Base-by-base conservation (phyloP, 1,284 basidiomycete species). In the Ganoderma sinense region DNA sequence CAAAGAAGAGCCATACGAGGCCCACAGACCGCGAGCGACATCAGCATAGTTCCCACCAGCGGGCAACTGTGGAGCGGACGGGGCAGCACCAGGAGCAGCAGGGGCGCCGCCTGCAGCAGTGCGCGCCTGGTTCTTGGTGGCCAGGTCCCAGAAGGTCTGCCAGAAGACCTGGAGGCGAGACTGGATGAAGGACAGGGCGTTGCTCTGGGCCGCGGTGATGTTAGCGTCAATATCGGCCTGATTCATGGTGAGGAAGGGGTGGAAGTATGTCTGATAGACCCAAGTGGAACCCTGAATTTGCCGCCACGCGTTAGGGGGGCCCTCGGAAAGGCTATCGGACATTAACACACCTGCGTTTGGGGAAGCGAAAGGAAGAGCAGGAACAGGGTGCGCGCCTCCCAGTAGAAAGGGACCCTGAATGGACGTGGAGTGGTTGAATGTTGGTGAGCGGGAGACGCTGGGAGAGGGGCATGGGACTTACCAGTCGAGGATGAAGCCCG, bases 391-490 rank as follows among this genome's bases (percentile, higher is more conserved):
- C 94, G 92, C 73, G 88, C 69, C 75, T 94, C 88, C 84, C 89
- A 92, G 79, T 95, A 95, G 79, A 95, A 93, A 3, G 94, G 93
- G 60, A 95, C 79, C 92, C 94, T 94, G 71, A 45, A 66, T 64
- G 71, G 20, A 39, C 11, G 29, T 29, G 60, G 39, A 26, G 11
- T n/a, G 11, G 41, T 56, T 63, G 43, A 20, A 45, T 43, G 63
- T n/a, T 39, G 29, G 53, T 16, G 18, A 62, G 43, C 31, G 18
- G n/a, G 59, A n/a, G 36, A 29, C 18, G 62, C 41, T 26, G 33
- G 55, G 29, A 13, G 53, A 59, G 48, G 36, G 45, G 51, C 18
- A 43, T 36, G 68, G 23, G 26, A 72, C 88, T 74, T 78, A 91
- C 94, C 93, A 94, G 77, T 87, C 89, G 62, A 94, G 81, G 59